These are phyloP conservation scores for Pseudogymnoascus sp. DNA, from an alignment of 2,329 filamentous ascomycete species.

Conservation along the genomic window DNA sequence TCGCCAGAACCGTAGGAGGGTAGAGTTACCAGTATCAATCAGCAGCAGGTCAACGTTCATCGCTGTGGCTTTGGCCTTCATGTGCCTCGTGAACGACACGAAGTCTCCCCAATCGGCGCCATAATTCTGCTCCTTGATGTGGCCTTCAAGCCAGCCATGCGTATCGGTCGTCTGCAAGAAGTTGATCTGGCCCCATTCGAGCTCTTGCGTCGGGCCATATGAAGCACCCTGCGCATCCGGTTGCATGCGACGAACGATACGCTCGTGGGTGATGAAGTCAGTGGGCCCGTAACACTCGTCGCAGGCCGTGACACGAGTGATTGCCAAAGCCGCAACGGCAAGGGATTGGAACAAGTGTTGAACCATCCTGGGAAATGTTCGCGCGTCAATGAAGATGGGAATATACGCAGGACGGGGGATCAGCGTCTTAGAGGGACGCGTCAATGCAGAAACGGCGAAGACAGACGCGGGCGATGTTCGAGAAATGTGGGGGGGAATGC, in stretches of 20 bases:
- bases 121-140: constrained; percentile 88
- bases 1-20: background rate
- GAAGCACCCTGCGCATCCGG: constrained; percentile 39
- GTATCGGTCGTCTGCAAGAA: constrained; percentile 96
- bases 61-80: constrained; percentile 71
- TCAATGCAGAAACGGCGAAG: background rate
- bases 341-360: background rate
- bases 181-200: constrained; percentile 92
- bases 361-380: background rate
- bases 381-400: background rate
- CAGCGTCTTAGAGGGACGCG: background rate
- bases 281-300: constrained; percentile 39
- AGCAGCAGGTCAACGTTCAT: constrained; percentile 79
- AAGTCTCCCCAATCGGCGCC: constrained; percentile 98
- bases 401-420: background rate
- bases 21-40: constrained; percentile 60
- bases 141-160: constrained; percentile 92
- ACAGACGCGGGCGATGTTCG: background rate
- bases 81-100: constrained; percentile 80
- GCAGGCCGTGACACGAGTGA: constrained; percentile 33
- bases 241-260: constrained; percentile 45
- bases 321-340: constrained; percentile 18
- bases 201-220: constrained; percentile 53
- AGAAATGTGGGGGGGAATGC: background rate
- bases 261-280: constrained; percentile 40